Base-by-base conservation (phyloP, 177 flowering plant genomes). In the Vitis hybrid region DNA sequence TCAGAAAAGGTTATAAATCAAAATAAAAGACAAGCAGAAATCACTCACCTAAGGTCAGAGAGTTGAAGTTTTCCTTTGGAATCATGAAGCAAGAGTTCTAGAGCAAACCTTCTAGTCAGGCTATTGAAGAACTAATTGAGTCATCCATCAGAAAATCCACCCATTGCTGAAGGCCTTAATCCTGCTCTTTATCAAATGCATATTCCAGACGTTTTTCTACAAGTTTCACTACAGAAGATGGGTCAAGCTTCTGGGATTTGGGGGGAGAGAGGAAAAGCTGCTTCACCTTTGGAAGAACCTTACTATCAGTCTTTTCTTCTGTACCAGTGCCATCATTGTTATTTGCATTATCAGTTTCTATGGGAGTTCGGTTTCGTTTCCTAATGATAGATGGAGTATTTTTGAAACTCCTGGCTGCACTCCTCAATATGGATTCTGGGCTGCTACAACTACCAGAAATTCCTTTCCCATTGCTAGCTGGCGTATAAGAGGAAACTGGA, bases 341-440 rank as follows among this genome's bases (percentile, higher is more conserved):
- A 61, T 31, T 72, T 66, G 68, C 65, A 69, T 56, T 57, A 22
- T 28, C 67, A 22, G 50, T 60, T 14, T 64, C 49, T 24, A 49
- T 79, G 59, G 57, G 71, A 56, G 71, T 47, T 38, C 53, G 52
- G 51, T 54, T 55, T 73, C 84, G 72, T 73, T 81, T 89, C 55
- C 91, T 81, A 13, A 89, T 83, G 38, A 90, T 87, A 17, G 92
- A 87, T 47, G 92, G 94, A 31, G 82, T 82, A 44, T 72, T 80
- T 65, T 65, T 70, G 62, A 71, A 90, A 64, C 77, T 81, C 76
- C 66, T 79, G 1, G 92, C 90, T 61, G 81, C 84, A 22, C 59
- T 83, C 78, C 79, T 86, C 78, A 90, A 73, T 62, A 84, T 72
- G n/a, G 86, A 81, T 49, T 84, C 90, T 18, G 91, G 87, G 77